Evolutionary conservation across 106 monocot species (phyloP).

Genomic region (Allium cepa): DNA sequence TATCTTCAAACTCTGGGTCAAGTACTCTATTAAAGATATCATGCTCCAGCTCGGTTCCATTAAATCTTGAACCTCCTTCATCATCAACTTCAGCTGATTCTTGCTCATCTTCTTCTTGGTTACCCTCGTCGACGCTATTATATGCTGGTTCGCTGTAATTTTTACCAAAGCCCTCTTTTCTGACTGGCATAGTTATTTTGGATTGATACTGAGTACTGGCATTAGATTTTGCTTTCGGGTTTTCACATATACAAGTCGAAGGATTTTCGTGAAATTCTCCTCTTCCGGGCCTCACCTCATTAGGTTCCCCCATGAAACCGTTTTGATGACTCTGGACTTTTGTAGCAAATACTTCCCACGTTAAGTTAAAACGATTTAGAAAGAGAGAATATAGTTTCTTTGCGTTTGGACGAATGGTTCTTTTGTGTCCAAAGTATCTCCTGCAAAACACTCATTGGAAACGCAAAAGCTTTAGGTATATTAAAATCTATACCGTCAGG

Average conservation of each 20-base stretch:
- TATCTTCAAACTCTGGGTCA: background rate
- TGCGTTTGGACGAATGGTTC: constrained; percentile 81
- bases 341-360: constrained; percentile 64
- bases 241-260: constrained; percentile 48
- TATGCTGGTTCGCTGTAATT: background rate
- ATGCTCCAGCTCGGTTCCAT: background rate
- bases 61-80: background rate
- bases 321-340: constrained; percentile 47
- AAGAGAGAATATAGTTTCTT: constrained; percentile 75
- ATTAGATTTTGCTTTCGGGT: background rate
- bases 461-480: background rate
- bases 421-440: constrained; percentile 91
- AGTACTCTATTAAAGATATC: too few relatives aligned
- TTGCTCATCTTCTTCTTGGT: background rate
- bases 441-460: constrained; percentile 15
- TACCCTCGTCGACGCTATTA: background rate
- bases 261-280: constrained; percentile 97
- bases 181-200: background rate
- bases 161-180: background rate
- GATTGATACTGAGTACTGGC: background rate
- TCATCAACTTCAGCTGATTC: background rate
- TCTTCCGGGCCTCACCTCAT: constrained; percentile 72
- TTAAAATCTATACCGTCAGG: background rate
- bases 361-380: constrained; percentile 39
- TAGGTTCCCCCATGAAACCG: constrained; percentile 88